Percentiles rank a stretch among this genome's conserved stretches.
Evolutionary conservation across 1,139 yeast species (phyloP).

Genomic region (Blastobotrys apis): DNA sequence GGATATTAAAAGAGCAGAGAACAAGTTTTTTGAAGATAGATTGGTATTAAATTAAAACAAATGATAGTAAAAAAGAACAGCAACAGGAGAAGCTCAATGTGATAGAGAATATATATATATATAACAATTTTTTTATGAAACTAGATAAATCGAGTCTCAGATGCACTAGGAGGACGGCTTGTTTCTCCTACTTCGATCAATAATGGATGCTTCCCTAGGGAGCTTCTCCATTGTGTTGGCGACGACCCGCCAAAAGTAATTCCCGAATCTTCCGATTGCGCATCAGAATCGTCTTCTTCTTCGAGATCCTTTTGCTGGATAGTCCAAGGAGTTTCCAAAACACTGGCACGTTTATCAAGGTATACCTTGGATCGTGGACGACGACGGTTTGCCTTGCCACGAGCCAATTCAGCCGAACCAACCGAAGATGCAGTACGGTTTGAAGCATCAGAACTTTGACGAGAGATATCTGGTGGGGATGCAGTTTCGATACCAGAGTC

Average conservation of each 20-base stretch:
- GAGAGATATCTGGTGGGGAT: too few relatives aligned
- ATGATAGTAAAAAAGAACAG: neutral
- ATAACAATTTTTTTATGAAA: neutral
- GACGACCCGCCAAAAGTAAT: slow-evolving; percentile 14
- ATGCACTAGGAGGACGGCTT: slow-evolving; percentile 11
- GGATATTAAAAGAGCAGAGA: slow-evolving; percentile 5
- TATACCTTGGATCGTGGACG: slow-evolving; percentile 15
- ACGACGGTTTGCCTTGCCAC: slow-evolving; percentile 15
- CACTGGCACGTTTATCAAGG: slow-evolving; percentile 14
- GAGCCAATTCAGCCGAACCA: slow-evolving; percentile 12
- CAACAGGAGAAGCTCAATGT: neutral
- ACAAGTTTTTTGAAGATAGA: slow-evolving; percentile 14
- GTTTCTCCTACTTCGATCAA: slow-evolving; percentile 15
- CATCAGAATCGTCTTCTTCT: slow-evolving; percentile 4
- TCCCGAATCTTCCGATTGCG: slow-evolving; percentile 13
- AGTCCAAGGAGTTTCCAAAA: slow-evolving; percentile 16
- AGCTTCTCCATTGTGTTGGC: slow-evolving; percentile 8
- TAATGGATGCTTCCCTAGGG: slow-evolving; percentile 12
- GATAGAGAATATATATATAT: neutral
- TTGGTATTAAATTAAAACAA: slow-evolving; percentile 11
- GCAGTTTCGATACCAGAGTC: slow-evolving; percentile 14
- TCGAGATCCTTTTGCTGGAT: slow-evolving; percentile 7
- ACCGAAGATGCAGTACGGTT: slow-evolving; percentile 7
- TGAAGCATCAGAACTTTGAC: slow-evolving; percentile 5
- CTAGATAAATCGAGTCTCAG: slow-evolving; percentile 8